phyloP scores from a whole-genome alignment of 2,329 filamentous ascomycete genomes.

The Gaeumannomyces sp. region DNA sequence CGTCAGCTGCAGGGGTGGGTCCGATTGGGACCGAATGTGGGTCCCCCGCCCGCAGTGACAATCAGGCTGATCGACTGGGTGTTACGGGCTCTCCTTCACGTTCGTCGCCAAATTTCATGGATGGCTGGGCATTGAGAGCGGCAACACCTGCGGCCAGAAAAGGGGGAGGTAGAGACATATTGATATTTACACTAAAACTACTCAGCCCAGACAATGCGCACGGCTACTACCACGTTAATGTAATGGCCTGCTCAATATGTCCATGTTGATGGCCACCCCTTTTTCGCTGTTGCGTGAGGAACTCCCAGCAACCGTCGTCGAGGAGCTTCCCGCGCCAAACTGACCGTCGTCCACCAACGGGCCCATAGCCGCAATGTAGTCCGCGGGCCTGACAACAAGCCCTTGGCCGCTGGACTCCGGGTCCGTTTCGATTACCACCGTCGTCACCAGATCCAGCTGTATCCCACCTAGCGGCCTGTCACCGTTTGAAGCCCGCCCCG shows the following conservation, averaged over 20 bases:
- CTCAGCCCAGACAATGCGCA: too few relatives aligned
- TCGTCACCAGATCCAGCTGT: constrained; percentile 25
- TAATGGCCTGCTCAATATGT: constrained; percentile 11
- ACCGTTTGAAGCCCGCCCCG: not conserved
- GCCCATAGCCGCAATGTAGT: not conserved
- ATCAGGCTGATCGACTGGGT: too few relatives aligned
- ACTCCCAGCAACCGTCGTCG: not conserved
- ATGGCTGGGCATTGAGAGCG: too few relatives aligned
- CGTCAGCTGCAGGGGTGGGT: too few relatives aligned
- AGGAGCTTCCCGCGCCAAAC: not conserved
- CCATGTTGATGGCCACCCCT: not conserved
- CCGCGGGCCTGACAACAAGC: not conserved
- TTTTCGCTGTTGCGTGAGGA: not conserved
- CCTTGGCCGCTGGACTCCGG: not conserved
- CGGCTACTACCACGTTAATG: not conserved
- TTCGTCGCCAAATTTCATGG: too few relatives aligned
- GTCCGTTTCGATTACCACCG: constrained; percentile 23
- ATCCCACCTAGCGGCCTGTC: constrained; percentile 13
- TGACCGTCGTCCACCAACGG: not conserved
- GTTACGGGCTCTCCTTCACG: too few relatives aligned
- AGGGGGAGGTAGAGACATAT: not conserved
- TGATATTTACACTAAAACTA: not conserved
- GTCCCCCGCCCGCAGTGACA: too few relatives aligned
- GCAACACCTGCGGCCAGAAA: too few relatives aligned
- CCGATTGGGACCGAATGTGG: too few relatives aligned